These are phyloP conservation scores for Saccharomycopsis capsularis DNA, from an alignment of 805 yeast genomes.

Conservation along the genomic window DNA sequence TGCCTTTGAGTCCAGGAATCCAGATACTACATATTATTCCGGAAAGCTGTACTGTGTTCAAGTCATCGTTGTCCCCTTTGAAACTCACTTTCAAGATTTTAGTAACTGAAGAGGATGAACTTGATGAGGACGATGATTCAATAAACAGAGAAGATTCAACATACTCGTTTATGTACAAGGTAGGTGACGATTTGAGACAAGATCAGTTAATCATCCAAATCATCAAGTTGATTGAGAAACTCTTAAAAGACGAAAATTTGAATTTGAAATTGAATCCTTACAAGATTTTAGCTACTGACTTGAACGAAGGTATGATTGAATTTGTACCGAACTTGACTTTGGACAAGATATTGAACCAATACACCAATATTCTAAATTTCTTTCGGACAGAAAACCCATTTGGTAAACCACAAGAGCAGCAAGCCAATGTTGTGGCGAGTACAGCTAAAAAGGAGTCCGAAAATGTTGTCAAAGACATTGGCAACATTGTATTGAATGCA, in stretches of 20 bases:
- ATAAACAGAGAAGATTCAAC: slow-evolving; percentile 32
- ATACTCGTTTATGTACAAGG: slow-evolving; percentile 86
- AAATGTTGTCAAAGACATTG: neutral
- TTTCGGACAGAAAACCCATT: slow-evolving; percentile 56
- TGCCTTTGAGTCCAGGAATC: slow-evolving; percentile 81
- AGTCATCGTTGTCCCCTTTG: slow-evolving; percentile 83
- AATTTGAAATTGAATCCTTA: slow-evolving; percentile 86
- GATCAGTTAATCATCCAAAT: slow-evolving; percentile 97
- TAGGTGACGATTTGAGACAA: slow-evolving; percentile 93
- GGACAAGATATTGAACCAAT: slow-evolving; percentile 65
- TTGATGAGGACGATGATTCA: slow-evolving; percentile 1
- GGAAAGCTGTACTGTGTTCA: slow-evolving; percentile 78
- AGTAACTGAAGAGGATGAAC: slow-evolving; percentile 19
- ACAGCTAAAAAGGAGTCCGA: neutral
- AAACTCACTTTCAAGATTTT: slow-evolving; percentile 67
- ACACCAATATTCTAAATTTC: slow-evolving; percentile 71
- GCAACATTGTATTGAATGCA: neutral
- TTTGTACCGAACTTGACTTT: slow-evolving; percentile 91
- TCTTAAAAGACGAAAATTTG: slow-evolving; percentile 80
- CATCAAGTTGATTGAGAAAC: slow-evolving; percentile 81
- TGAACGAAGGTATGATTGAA: slow-evolving; percentile 87
- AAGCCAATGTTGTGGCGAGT: slow-evolving; percentile 31
- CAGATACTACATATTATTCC: slow-evolving; percentile 70
- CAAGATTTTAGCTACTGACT: slow-evolving; percentile 81
- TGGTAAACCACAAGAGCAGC: slow-evolving; percentile 32